Evolutionary conservation across 257 asterid genomes (phyloP).

Genomic region (Scutellaria baicalensis): DNA sequence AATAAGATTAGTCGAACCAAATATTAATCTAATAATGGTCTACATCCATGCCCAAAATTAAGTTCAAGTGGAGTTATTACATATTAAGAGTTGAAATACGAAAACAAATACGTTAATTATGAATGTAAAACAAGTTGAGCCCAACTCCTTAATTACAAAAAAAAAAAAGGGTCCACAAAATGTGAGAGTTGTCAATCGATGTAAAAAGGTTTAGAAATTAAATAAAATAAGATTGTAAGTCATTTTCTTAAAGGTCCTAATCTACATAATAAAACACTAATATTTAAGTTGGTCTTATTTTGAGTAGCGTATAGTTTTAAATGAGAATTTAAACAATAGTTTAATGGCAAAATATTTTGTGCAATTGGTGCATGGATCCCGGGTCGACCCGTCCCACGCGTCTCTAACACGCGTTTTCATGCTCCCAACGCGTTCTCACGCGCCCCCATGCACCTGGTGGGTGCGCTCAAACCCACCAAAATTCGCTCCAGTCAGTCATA

Average conservation of each 20-base stretch:
- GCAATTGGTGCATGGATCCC: too few relatives aligned
- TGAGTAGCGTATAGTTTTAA: background rate
- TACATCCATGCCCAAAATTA: background rate
- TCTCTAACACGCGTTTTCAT: too few relatives aligned
- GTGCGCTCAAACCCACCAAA: too few relatives aligned
- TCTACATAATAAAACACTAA: background rate
- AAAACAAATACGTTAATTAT: background rate
- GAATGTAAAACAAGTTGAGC: background rate
- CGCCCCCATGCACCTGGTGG: too few relatives aligned
- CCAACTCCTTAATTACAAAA: background rate
- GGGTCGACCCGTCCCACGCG: too few relatives aligned
- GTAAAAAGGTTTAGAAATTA: conserved; percentile 1
- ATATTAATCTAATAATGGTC: background rate
- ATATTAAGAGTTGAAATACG: background rate
- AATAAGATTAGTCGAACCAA: background rate
- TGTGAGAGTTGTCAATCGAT: background rate
- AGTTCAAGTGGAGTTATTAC: background rate
- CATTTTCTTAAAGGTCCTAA: background rate
- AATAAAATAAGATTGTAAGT: background rate
- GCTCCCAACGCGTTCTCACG: too few relatives aligned
- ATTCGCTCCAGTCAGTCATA: too few relatives aligned
- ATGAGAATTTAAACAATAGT: background rate
- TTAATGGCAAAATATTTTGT: too few relatives aligned
- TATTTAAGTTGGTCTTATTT: background rate
- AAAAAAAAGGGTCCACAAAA: background rate